phyloP scores from a whole-genome alignment of 805 yeast genomes.

The Candida insectalens region DNA sequence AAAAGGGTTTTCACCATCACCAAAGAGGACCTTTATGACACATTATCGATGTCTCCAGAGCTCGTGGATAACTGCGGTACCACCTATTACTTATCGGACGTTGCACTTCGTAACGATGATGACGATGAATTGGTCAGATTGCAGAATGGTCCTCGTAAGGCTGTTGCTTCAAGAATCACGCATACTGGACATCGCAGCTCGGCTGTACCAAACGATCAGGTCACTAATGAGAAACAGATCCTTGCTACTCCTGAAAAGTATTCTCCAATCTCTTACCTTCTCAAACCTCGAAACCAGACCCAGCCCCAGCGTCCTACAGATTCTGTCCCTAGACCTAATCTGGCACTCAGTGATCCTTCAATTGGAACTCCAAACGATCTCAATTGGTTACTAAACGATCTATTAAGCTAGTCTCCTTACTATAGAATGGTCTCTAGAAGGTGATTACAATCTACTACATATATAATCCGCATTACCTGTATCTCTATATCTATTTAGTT shows the following conservation, averaged over 20 bases:
- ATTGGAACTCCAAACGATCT: constrained; percentile 50
- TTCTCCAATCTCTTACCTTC: constrained; percentile 17
- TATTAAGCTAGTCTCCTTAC: constrained; percentile 25
- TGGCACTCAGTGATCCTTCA: constrained; percentile 18
- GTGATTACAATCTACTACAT: too few relatives aligned
- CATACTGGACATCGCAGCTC: neutral
- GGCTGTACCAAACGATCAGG: neutral
- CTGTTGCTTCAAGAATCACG: neutral
- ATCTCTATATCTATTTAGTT: too few relatives aligned
- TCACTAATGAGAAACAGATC: neutral
- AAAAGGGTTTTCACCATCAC: constrained; percentile 33
- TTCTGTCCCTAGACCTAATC: constrained; percentile 7
- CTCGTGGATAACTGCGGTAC: constrained; percentile 63
- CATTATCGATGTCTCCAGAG: constrained; percentile 57
- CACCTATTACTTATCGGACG: constrained; percentile 35
- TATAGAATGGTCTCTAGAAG: neutral
- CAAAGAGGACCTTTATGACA: constrained; percentile 57
- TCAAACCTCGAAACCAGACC: constrained; percentile 11
- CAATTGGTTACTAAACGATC: constrained; percentile 62
- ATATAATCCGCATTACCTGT: too few relatives aligned
- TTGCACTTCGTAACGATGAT: constrained; percentile 51
- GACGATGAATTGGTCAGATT: constrained; percentile 18
- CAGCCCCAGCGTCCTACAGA: neutral
- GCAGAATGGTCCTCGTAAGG: constrained; percentile 3
- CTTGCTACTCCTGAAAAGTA: neutral